Conservation (phyloP, 805 yeast species). For the Saturnispora zaruensis region DNA sequence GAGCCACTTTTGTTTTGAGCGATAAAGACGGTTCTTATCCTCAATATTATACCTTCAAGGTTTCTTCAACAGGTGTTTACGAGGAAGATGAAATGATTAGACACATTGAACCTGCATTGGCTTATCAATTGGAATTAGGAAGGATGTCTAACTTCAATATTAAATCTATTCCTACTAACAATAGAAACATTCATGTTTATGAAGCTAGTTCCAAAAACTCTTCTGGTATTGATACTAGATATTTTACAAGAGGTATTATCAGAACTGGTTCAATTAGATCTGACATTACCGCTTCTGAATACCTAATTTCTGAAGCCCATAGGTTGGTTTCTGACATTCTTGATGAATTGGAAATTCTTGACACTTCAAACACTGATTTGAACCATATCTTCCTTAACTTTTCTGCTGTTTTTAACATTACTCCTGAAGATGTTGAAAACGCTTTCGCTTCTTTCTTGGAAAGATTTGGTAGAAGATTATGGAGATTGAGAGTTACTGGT, state of each 20-base stretch:
- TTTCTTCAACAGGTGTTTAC: constrained; percentile 50
- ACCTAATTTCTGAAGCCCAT: constrained; percentile 92
- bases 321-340: constrained; percentile 91
- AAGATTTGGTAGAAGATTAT: constrained; percentile 91
- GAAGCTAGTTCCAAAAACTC: constrained; percentile 94
- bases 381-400: constrained; percentile 96
- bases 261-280: constrained; percentile 93
- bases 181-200: constrained; percentile 94
- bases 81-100: constrained; percentile 87
- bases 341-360: constrained; percentile 90
- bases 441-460: constrained; percentile 97
- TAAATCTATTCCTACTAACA: constrained; percentile 91
- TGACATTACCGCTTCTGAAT: constrained; percentile 87
- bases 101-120: constrained; percentile 96
- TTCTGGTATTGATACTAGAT: constrained; percentile 80
- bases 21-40: constrained; percentile 82
- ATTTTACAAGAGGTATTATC: constrained; percentile 93
- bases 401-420: constrained; percentile 88
- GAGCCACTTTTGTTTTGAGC: constrained; percentile 87
- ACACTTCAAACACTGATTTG: constrained; percentile 89
- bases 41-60: constrained; percentile 85
- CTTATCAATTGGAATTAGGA: constrained; percentile 92
- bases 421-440: constrained; percentile 92
- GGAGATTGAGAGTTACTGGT: constrained; percentile 94
- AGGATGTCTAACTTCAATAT: constrained; percentile 92